Evolutionary conservation across 2,329 filamentous ascomycete genomes (phyloP), one percentile per base, ranked within the genome.

Genomic region (Lecanoromycetidae sp.): DNA sequence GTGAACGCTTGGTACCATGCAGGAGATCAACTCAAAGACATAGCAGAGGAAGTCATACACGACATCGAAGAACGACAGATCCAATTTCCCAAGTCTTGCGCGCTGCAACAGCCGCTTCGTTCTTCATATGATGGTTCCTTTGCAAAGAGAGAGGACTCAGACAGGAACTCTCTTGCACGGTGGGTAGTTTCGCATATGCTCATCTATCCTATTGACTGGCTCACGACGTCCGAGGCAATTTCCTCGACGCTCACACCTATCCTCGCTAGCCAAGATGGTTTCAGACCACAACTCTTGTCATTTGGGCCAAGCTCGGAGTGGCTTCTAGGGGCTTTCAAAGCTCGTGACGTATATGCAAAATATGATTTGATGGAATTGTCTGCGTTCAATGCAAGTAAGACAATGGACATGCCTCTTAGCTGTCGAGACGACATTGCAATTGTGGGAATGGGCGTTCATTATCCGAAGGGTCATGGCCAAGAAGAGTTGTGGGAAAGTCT

Each of bases 371-470:
- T 20, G 8, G 48, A 50, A 15, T n/a, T 48, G 15, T 50, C 44
- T 17, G n/a, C 27, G 1, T 48, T 48, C 38, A 23, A 19, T 7
- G 22, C 37, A 13, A 15, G 36, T 10, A 10, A 12, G 22, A 19
- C 7, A 15, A 25, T 22, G 3, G 19, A 10, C 19, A 3, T n/a
- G 12, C 12, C 7, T 22, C 7, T 8, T 12, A 8, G 5, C 22
- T 12, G 20, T 3, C 17, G 27, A 13, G 44, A 44, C 1, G 49
- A 36, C 15, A 46, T 88, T 47, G 84, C 84, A 50, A 84, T 88
- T 52, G 79, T 88, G 19, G 84, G 84, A 44, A 82, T 84, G 78
- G 72, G 80, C 44, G 80, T 80, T 46, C 73, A 80, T 38, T 83
- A 82, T 60, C 80, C 80, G 3, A 76, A 78, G 55, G 79, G 79